Evolutionary conservation across 2,329 filamentous ascomycete species (phyloP).

Genomic region (Echinosphaeria canescens): DNA sequence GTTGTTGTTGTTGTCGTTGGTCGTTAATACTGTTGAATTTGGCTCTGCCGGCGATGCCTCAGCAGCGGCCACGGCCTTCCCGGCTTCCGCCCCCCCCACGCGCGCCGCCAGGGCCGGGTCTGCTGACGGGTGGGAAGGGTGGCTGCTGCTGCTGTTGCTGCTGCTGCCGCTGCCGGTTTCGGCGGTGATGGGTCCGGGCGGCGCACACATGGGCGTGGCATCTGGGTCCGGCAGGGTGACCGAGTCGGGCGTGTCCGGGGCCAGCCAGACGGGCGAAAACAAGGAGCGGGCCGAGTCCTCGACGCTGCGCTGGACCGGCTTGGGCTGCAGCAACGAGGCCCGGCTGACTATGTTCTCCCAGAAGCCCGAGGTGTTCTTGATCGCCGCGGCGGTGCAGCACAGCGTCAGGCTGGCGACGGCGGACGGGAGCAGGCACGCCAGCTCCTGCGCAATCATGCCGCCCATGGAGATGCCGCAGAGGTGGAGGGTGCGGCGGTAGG

Average conservation of each 20-base stretch:
- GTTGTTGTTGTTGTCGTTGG: too few relatives aligned
- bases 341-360: constrained; percentile 39
- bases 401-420: constrained; percentile 34
- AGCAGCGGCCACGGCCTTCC: too few relatives aligned
- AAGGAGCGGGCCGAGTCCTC: constrained; percentile 40
- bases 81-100: too few relatives aligned
- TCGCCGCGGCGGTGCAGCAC: constrained; percentile 35
- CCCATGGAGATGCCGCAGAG: constrained; percentile 67
- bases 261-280: constrained; percentile 43
- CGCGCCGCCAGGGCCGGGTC: too few relatives aligned
- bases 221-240: constrained; percentile 21
- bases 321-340: constrained; percentile 40
- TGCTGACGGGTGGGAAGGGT: too few relatives aligned
- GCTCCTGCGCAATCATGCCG: constrained; percentile 81
- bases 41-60: too few relatives aligned
- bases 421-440: constrained; percentile 31
- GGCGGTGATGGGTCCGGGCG: constrained; percentile 7
- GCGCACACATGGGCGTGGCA: constrained; percentile 16
- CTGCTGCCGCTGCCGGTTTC: constrained; percentile 4
- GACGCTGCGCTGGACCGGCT: constrained; percentile 44
- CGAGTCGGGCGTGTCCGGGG: constrained; percentile 35
- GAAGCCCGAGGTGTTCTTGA: constrained; percentile 40
- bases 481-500: constrained; percentile 27
- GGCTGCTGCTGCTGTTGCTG: too few relatives aligned
- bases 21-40: too few relatives aligned